Evolutionary conservation across 2,329 filamentous ascomycete species (phyloP).

Genomic region (Sporothrix phasma): DNA sequence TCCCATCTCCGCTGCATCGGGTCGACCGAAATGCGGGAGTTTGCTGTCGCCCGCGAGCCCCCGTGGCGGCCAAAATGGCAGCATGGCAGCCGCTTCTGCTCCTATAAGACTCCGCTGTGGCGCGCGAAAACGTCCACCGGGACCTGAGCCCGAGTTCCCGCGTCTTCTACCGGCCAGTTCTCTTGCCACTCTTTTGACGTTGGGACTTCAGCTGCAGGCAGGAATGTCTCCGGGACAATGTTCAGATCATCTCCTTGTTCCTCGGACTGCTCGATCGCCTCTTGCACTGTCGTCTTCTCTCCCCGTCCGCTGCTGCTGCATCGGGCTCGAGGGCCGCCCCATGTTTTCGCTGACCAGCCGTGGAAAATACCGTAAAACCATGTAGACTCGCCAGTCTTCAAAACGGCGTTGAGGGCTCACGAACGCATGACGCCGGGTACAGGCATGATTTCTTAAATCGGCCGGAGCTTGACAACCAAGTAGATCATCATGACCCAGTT

Average conservation of each 20-base stretch:
- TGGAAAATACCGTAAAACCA: conserved; percentile 96
- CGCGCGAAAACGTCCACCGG: neutral
- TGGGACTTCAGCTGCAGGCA: conserved; percentile 41
- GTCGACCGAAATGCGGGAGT: neutral
- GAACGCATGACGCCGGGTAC: conserved; percentile 94
- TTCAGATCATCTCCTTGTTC: conserved; percentile 79
- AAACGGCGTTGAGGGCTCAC: conserved; percentile 85
- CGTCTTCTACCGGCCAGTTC: neutral
- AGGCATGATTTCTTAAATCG: conserved; percentile 92
- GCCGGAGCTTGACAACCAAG: conserved; percentile 75
- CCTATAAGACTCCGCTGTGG: neutral
- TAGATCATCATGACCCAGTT: conserved; percentile 97
- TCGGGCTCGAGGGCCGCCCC: conserved; percentile 91
- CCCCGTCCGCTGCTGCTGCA: conserved; percentile 66
- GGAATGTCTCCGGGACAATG: conserved; percentile 78
- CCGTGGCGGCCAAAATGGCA: neutral
- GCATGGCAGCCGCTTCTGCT: neutral
- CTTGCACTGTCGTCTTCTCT: conserved; percentile 61
- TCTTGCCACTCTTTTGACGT: conserved; percentile 23
- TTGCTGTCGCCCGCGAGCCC: neutral
- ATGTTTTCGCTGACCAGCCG: conserved; percentile 86
- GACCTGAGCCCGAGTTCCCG: conserved; percentile 16
- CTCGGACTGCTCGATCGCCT: conserved; percentile 76
- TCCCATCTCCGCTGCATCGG: neutral
- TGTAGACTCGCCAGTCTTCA: conserved; percentile 99